A percentile compares a stretch with the other conserved stretches of the same genome.
These are phyloP conservation scores for Phytophthora syringae DNA, from an alignment of 352 stramenopile genomes.

Conservation along the genomic window DNA sequence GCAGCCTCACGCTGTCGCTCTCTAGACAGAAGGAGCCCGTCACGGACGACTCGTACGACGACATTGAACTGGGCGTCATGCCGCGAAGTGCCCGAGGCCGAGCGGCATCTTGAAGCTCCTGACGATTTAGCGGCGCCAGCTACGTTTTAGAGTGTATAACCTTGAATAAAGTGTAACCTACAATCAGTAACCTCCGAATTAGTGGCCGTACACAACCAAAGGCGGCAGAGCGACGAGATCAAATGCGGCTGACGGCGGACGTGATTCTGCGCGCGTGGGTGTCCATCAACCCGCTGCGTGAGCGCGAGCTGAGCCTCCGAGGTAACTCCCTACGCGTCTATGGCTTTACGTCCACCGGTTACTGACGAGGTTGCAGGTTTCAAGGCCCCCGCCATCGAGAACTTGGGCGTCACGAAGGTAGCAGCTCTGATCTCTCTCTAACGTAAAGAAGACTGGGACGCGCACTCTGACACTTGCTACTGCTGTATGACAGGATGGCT, in stretches of 20 bases:
- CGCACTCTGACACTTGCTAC: background rate
- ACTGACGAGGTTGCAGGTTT: conserved; percentile 68
- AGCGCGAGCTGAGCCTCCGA: conserved; percentile 93
- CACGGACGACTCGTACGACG: conserved; percentile 66
- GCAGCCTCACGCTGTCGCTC: conserved; percentile 53
- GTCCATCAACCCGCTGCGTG: conserved; percentile 91
- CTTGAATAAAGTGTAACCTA: conserved; percentile 5
- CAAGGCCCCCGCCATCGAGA: conserved; percentile 93
- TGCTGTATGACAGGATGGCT: conserved; percentile 80
- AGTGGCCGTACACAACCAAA: too few species aligned
- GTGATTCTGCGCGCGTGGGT: conserved; percentile 90
- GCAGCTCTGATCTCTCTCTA: conserved; percentile 1
- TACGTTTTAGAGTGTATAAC: conserved; percentile 35
- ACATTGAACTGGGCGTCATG: conserved; percentile 65
- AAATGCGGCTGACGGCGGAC: conserved; percentile 90
- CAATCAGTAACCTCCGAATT: background rate
- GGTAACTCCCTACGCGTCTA: conserved; percentile 46
- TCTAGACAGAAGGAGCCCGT: conserved; percentile 50
- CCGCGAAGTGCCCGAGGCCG: conserved; percentile 46
- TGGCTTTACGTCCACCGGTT: conserved; percentile 14
- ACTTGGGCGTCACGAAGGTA: conserved; percentile 92
- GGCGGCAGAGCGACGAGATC: too few species aligned
- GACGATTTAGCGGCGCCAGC: background rate
- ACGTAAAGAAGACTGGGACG: background rate
- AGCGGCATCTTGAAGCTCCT: too few species aligned